Evolutionary conservation across 345 rosid species (phyloP).

Genomic region (Gossypium sturtianum): DNA sequence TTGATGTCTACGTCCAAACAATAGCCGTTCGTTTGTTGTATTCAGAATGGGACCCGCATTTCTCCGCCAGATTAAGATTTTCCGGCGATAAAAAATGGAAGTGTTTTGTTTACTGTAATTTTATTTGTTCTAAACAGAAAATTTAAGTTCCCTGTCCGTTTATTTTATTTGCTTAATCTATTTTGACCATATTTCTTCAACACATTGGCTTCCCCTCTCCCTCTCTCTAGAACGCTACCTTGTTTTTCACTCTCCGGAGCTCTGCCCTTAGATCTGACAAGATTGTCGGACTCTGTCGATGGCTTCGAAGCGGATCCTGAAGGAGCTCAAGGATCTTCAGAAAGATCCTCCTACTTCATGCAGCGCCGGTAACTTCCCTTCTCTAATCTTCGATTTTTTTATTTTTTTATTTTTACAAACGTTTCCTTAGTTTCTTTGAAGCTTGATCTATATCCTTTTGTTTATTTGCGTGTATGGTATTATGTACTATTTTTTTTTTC

Average conservation of each 20-base stretch:
- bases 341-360: conserved; percentile 19
- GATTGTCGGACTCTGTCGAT: not conserved
- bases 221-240: not conserved
- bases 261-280: not conserved
- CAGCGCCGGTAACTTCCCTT: conserved; percentile 5
- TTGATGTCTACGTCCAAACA: not conserved
- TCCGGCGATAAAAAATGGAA: not conserved
- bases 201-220: not conserved
- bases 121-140: no score
- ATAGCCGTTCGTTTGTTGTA: not conserved
- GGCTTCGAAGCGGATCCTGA: conserved; percentile 16
- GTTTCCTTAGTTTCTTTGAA: not conserved
- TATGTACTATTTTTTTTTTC: not conserved
- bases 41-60: not conserved
- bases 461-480: not conserved
- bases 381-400: not conserved
- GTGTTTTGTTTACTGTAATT: not conserved
- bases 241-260: not conserved
- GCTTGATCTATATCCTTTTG: not conserved
- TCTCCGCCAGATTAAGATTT: not conserved
- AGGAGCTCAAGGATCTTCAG: not conserved
- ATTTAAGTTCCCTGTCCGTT: no score
- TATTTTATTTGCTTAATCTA: not conserved
- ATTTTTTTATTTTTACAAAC: not conserved
- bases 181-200: not conserved